phyloP scores from a whole-genome alignment of 768 basidiomycete species.

The Calocybe cyanea region DNA sequence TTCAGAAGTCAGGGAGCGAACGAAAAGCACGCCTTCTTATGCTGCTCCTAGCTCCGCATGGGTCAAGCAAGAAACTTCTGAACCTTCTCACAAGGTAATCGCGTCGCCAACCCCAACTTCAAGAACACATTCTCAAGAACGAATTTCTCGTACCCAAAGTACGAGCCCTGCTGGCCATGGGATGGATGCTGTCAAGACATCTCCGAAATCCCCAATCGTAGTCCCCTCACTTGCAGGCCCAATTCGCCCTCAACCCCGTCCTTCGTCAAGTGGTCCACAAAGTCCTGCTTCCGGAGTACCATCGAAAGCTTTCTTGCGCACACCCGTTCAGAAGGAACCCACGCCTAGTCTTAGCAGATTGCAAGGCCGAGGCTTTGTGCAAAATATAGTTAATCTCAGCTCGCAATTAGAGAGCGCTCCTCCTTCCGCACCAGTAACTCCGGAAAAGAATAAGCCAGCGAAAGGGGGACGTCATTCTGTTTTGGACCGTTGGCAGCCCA shows the following conservation, averaged over 20 bases:
- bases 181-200: conserved; percentile 21
- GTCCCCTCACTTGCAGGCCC: conserved; percentile 49
- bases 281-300: conserved; percentile 39
- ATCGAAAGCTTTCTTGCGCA: conserved; percentile 59
- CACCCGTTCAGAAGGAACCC: conserved; percentile 58
- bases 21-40: conserved; percentile 28
- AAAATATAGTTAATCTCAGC: conserved; percentile 74
- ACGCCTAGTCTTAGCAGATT: conserved; percentile 81
- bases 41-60: background rate
- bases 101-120: background rate
- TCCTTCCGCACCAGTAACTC: conserved; percentile 24
- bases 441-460: conserved; percentile 28
- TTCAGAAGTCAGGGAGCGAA: conserved; percentile 30
- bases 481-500: conserved; percentile 68
- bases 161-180: conserved; percentile 9
- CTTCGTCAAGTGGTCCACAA: conserved; percentile 38
- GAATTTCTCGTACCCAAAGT: conserved; percentile 4
- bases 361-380: conserved; percentile 84
- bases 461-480: conserved; percentile 48
- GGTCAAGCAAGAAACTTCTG: background rate
- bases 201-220: conserved; percentile 31
- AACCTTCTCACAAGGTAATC: background rate
- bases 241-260: conserved; percentile 46
- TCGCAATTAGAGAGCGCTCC: conserved; percentile 45
- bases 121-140: conserved; percentile 3